These are phyloP conservation scores for Umbelopsis sp. DNA, from an alignment of 192 early-diverging fungal genomes.

Conservation along the genomic window DNA sequence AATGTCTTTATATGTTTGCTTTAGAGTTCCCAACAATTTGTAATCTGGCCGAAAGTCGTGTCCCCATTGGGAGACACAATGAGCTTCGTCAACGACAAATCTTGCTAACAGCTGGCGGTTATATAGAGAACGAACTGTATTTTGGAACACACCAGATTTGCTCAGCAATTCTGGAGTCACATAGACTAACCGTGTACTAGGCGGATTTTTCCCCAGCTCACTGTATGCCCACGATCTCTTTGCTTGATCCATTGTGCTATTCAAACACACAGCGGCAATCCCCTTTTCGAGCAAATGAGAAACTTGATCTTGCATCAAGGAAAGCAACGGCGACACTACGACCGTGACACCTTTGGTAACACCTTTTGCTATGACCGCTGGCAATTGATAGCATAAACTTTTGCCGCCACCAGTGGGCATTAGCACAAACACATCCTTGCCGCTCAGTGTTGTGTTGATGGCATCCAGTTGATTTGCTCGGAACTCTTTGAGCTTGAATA, in stretches of 20 bases:
- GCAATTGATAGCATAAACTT: slow-evolving; percentile 92
- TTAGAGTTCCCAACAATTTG: slow-evolving; percentile 64
- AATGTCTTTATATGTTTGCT: slow-evolving; percentile 69
- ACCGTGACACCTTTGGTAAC: slow-evolving; percentile 76
- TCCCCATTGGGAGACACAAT: slow-evolving; percentile 96
- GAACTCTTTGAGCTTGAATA: slow-evolving; percentile 79
- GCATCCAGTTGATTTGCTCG: slow-evolving; percentile 85
- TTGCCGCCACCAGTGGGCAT: slow-evolving; percentile 99
- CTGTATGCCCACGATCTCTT: slow-evolving; percentile 57
- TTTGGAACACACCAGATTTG: slow-evolving; percentile 62
- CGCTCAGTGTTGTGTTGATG: slow-evolving; percentile 83
- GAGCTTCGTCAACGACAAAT: slow-evolving; percentile 97
- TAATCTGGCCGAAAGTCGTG: slow-evolving; percentile 89
- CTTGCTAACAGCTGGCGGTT: slow-evolving; percentile 67
- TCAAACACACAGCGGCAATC: slow-evolving; percentile 68
- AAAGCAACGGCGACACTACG: slow-evolving; percentile 92
- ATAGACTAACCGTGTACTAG: slow-evolving; percentile 72
- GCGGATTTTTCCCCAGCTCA: slow-evolving; percentile 53
- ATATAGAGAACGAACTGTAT: slow-evolving; percentile 60
- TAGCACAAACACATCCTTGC: slow-evolving; percentile 90
- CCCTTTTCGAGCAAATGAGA: slow-evolving; percentile 64
- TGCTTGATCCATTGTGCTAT: slow-evolving; percentile 58
- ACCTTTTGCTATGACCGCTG: slow-evolving; percentile 67
- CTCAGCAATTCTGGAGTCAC: slow-evolving; percentile 88
- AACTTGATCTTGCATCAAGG: slow-evolving; percentile 97